phyloP scores from a whole-genome alignment of 1,139 yeast genomes.

The Debaryomyces fabryi region DNA sequence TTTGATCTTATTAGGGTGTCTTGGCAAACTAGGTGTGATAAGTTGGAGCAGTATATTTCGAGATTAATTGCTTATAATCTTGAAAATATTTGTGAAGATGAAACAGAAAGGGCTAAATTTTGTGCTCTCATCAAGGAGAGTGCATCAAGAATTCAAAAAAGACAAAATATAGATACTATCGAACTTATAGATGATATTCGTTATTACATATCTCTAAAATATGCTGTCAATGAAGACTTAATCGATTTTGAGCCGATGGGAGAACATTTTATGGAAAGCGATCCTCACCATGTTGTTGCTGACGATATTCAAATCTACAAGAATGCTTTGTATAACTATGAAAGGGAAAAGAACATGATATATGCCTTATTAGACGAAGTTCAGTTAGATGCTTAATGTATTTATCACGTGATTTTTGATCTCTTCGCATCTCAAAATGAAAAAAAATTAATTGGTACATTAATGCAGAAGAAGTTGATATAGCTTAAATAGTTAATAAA shows the following conservation, averaged over 20 bases:
- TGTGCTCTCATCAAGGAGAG: slow-evolving; percentile 39
- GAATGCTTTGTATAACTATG: slow-evolving; percentile 25
- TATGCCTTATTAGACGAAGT: slow-evolving; percentile 47
- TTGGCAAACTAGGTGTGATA: slow-evolving; percentile 68
- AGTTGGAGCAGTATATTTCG: slow-evolving; percentile 67
- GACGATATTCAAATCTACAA: slow-evolving; percentile 37
- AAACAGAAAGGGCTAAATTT: slow-evolving; percentile 26
- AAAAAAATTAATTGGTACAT: slow-evolving; percentile 3
- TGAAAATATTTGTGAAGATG: slow-evolving; percentile 33
- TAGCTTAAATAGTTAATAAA: slow-evolving; percentile 2
- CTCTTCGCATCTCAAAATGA: slow-evolving; percentile 15
- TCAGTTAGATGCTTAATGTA: slow-evolving; percentile 45
- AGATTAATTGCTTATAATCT: slow-evolving; percentile 57
- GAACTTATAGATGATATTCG: slow-evolving; percentile 79
- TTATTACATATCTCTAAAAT: slow-evolving; percentile 58
- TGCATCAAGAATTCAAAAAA: slow-evolving; percentile 57
- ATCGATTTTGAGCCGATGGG: slow-evolving; percentile 34
- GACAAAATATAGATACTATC: slow-evolving; percentile 79
- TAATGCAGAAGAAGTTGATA: neutral
- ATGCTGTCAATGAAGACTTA: slow-evolving; percentile 35
- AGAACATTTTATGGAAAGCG: slow-evolving; percentile 16
- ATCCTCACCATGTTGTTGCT: slow-evolving; percentile 9
- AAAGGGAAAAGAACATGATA: slow-evolving; percentile 42
- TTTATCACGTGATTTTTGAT: slow-evolving; percentile 10
- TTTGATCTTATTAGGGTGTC: slow-evolving; percentile 64